Evolutionary conservation across 257 asterid genomes (phyloP), one percentile per base, ranked within the genome.

Genomic region (Plantago ovata): DNA sequence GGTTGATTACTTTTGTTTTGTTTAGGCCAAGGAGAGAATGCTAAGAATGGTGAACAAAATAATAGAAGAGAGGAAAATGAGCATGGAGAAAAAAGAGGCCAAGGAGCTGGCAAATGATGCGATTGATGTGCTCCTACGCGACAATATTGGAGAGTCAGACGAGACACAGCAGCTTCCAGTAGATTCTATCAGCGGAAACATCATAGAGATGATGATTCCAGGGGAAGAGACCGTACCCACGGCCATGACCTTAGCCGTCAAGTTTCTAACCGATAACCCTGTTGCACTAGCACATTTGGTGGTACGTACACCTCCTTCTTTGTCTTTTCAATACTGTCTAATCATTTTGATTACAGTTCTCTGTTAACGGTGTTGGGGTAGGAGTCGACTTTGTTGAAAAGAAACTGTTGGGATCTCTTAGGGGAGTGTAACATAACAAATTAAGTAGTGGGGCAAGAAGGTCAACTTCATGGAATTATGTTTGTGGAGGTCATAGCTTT

Each of bases 181-280:
- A 24, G 92, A 93, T 70, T 75, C 79, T 42, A 75, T 89, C 61
- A 72, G 84, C 38, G 86, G 76, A 7, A 93, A 93, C 73, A 72
- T 93, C 16, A 67, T 93, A 36, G 99, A 86, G 75, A 81, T 93
- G 96, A 93, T 93, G 97, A 84, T 89, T 55, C 97, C 99, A 0
- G 97, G 99, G 1, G 96, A 86, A 61, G 97, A 89, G 81, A 84
- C 95, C 0, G 84, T 93, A 47, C 99, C 99, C 0, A 89, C 86
- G 3, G 77, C 95, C 38, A 81, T 86, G 76, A 89, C 99, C 7
- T 66, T 93, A 10, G 96, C 95, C 4, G 84, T 93, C 58, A 93
- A 93, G 66, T 93, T 75, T 50, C 79, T 93, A 7, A 56, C 75
- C 14, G 96, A 93, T 73, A 79, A 54, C 42, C 96, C 99, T 13